Evolutionary conservation across 768 basidiomycete genomes (phyloP), one percentile per base, ranked within the genome.

Genomic region (Hypholoma sublateritium): DNA sequence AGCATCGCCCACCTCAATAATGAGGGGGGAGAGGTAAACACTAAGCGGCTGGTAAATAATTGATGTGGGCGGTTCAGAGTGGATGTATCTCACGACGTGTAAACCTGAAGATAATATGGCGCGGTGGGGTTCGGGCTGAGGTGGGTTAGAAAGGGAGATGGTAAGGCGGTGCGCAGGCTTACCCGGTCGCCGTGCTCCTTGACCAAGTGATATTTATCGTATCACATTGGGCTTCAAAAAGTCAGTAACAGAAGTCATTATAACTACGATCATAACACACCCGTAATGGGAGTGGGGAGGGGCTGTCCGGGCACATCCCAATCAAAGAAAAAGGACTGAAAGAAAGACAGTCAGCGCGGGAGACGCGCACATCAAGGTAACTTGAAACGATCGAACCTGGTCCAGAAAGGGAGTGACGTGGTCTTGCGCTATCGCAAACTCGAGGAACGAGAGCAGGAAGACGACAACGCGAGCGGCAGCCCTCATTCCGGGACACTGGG

Each of bases 81-180:
- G 41, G 21, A 41, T 17, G 7, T 35, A 48, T 72, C 83, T 66
- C 55, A 85, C 85, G 84, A 85, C 13, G 83, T 82, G 63, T 82
- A 86, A 8, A 86, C 74, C 63, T 84, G 82, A 4, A 87, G 77
- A 63, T 69, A 82, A 66, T 85, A 86, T 14, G 85, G 85, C 4
- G 83, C 75, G 5, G 67, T 69, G 3, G 82, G 81, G 60, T 80
- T 79, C 7, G 83, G 84, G 5, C 85, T 87, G 50, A 17, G 12
- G 19, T 19, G 22, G 28, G n/a, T 59, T 1, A 57, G 55, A 45
- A 35, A 59, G 37, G 17, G 46, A 25, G 14, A 22, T 6, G 35
- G 42, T 51, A 34, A 45, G n/a, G 22, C 39, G 35, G 42, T 51
- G 39, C 43, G 13, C 19, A 37, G 24, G 56, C 66, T 32, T 59